Conservation (phyloP, 2,329 filamentous ascomycete species). For the Claviceps maximensis region DNA sequence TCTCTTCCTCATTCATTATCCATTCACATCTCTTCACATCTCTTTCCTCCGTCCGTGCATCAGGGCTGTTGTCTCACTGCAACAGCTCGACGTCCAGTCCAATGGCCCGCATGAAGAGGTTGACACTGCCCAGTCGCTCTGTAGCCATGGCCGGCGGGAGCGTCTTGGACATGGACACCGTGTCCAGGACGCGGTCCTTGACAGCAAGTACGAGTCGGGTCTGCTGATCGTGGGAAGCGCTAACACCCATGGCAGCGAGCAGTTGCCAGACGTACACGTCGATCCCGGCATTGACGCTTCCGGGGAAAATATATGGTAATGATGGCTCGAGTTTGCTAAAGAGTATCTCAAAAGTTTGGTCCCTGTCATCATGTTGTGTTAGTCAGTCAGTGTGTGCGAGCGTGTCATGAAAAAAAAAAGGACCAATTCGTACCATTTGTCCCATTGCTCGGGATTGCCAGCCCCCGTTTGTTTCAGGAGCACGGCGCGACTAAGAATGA, state of each 20-base stretch:
- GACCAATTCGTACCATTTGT: conserved; percentile 52
- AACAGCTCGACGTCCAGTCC: conserved; percentile 85
- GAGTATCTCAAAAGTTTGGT: conserved; percentile 67
- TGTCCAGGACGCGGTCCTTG: conserved; percentile 96
- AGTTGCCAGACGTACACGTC: conserved; percentile 99
- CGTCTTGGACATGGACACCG: conserved; percentile 76
- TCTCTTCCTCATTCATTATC: not conserved
- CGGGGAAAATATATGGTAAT: conserved; percentile 77
- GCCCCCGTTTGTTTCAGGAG: conserved; percentile 73
- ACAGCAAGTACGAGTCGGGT: conserved; percentile 88
- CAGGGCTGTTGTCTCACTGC: conserved; percentile 19
- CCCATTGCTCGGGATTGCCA: conserved; percentile 59
- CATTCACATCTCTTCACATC: not conserved
- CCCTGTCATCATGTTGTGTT: conserved; percentile 29
- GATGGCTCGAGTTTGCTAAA: conserved; percentile 81
- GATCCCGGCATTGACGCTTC: conserved; percentile 76
- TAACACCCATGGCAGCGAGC: conserved; percentile 86
- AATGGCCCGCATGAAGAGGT: conserved; percentile 96
- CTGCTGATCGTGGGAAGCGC: conserved; percentile 86
- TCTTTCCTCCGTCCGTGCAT: no score
- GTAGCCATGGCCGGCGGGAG: conserved; percentile 75
- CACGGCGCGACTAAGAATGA: conserved; percentile 87
- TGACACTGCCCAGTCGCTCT: conserved; percentile 79
- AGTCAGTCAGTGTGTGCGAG: conserved; percentile 9
- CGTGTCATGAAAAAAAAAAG: not conserved